Percentiles rank a stretch among this genome's conserved stretches.
These are phyloP conservation scores for Hordeum pubiflorum DNA, from an alignment of 202 grass and related monocot genomes.

Conservation along the genomic window DNA sequence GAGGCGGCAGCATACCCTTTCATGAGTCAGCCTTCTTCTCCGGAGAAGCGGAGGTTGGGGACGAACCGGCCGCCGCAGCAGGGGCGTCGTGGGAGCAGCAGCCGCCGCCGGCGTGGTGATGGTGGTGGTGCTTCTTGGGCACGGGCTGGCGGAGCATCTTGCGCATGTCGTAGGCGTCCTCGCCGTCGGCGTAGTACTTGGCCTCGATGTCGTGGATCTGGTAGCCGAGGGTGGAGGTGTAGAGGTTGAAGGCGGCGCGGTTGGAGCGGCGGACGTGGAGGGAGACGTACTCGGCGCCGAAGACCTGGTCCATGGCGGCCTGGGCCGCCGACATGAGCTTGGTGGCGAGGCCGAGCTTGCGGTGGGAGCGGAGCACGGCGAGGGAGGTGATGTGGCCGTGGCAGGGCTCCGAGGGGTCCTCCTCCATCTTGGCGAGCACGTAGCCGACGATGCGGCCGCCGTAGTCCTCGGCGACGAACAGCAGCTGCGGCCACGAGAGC, in stretches of 20 bases:
- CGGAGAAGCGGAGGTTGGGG: conserved; percentile 19
- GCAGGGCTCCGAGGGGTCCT: conserved; percentile 93
- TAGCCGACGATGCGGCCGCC: conserved; percentile 83
- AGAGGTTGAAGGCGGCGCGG: conserved; percentile 81
- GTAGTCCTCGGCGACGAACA: conserved; percentile 96
- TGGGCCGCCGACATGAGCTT: conserved; percentile 93
- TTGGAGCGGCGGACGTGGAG: conserved; percentile 89
- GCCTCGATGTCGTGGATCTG: conserved; percentile 86
- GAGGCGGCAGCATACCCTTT: not conserved
- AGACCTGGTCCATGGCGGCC: conserved; percentile 91
- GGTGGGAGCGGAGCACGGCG: conserved; percentile 93
- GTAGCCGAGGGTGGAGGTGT: conserved; percentile 66
- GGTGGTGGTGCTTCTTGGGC: conserved; percentile 53
- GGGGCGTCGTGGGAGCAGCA: conserved; percentile 59
- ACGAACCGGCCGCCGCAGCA: conserved; percentile 10
- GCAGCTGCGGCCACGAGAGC: conserved; percentile 96
- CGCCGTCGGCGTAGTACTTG: conserved; percentile 89
- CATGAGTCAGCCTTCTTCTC: conserved; percentile 35
- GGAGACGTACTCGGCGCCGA: conserved; percentile 85
- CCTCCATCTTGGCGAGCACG: conserved; percentile 97
- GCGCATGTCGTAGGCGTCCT: conserved; percentile 81
- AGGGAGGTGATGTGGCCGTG: conserved; percentile 99
- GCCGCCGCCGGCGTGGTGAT: conserved; percentile 50
- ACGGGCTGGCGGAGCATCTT: conserved; percentile 43
- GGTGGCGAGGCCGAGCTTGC: conserved; percentile 91